Percentiles rank a stretch among this genome's conserved stretches.
Conservation (phyloP, 2,329 filamentous ascomycete genomes). For the Metarhizium humberi region DNA sequence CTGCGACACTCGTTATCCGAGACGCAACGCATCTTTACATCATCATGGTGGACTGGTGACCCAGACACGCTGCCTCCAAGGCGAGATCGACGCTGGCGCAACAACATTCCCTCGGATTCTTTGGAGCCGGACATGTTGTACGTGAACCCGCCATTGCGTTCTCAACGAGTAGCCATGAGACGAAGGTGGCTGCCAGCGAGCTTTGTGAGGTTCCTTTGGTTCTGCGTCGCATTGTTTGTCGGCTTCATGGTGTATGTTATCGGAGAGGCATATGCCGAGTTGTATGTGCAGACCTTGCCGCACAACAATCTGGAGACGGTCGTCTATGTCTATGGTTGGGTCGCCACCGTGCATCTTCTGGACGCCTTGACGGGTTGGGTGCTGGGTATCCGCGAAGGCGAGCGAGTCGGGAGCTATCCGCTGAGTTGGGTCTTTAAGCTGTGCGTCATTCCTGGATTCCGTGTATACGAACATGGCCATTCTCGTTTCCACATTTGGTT, state of each 20-base stretch:
- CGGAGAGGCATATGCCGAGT: slow-evolving; percentile 60
- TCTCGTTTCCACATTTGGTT: neutral
- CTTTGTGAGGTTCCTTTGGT: slow-evolving; percentile 62
- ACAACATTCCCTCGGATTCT: slow-evolving; percentile 20
- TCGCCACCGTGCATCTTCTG: slow-evolving; percentile 54
- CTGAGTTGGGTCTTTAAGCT: slow-evolving; percentile 63
- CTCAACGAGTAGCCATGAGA: slow-evolving; percentile 30
- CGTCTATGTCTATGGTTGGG: slow-evolving; percentile 63
- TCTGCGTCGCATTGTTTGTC: slow-evolving; percentile 53
- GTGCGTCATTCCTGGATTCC: slow-evolving; percentile 28
- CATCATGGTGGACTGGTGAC: slow-evolving; percentile 57
- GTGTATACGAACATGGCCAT: neutral
- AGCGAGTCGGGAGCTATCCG: slow-evolving; percentile 61
- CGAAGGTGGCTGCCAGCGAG: slow-evolving; percentile 53
- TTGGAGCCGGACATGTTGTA: slow-evolving; percentile 28
- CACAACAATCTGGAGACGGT: slow-evolving; percentile 59
- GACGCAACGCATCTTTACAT: slow-evolving; percentile 58
- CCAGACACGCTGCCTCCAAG: slow-evolving; percentile 33
- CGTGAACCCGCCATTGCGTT: slow-evolving; percentile 14
- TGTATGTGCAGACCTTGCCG: slow-evolving; percentile 57
- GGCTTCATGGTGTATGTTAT: slow-evolving; percentile 57
- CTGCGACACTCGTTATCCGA: slow-evolving; percentile 53
- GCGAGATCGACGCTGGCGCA: slow-evolving; percentile 20
- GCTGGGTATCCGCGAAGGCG: slow-evolving; percentile 54
- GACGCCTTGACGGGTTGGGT: slow-evolving; percentile 60